Base-by-base conservation (phyloP, 2,329 filamentous ascomycete genomes). In the Rutstroemia sp. region DNA sequence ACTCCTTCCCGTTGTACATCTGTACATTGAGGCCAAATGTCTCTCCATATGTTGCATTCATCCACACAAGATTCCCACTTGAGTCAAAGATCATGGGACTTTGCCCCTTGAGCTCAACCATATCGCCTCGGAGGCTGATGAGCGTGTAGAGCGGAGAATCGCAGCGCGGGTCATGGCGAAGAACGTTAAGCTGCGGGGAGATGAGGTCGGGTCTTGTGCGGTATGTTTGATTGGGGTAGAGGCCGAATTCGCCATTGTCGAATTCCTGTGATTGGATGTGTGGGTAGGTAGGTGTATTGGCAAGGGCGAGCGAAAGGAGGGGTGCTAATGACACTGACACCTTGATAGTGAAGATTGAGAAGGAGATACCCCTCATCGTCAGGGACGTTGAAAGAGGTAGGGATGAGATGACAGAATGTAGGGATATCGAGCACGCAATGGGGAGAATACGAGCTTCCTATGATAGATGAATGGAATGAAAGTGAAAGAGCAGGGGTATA, bases 1-100 rank as follows among this genome's bases (percentile, higher is more conserved):
- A 77, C 10, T 69, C 64, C 57, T 76, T 61, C 1, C 70, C 73
- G 57, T 70, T 72, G 60, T 73, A 78, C 4, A 60, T 63, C 61
- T 78, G 73, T 8, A 64, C 58, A 23, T 48, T 48, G 10, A 59
- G 44, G 5, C 51, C 46, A 27, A 57, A 57, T 3, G 55, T 58
- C 23, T 61, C 54, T 2, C 51, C 48, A 47, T 57, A 57, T 1
- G 19, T 54, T 5, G 51, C 49, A 55, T 60, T 58, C 60, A 62
- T 63, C 57, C 60, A 62, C 6, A 61, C 47, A 5, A 63, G 23
- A 38, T 60, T 57, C 6, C 58, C 58, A 8, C 48, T 48, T 6
- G 34, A 8, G 27, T 63, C 61, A 25, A 49, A 48, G 6, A 63
- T 60, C 58, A 62, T 59, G 6, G 61, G 58, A 56, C 60, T 58